Conservation (phyloP, 345 rosid genomes). For the Clausena lansium region DNA sequence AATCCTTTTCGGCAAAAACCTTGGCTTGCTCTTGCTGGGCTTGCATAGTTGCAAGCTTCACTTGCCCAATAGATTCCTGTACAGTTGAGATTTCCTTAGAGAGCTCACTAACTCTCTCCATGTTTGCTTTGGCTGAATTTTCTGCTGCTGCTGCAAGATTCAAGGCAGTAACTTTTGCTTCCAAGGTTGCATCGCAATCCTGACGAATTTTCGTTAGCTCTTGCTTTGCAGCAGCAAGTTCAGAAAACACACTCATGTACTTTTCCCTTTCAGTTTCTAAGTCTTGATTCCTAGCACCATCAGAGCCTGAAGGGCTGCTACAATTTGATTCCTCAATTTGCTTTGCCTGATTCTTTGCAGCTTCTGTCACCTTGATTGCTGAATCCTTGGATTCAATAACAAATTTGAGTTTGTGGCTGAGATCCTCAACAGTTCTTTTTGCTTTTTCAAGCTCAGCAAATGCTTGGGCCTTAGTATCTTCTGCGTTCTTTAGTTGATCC, state of each 20-base stretch:
- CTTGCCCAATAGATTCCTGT: slow-evolving; percentile 78
- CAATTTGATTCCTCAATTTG: slow-evolving; percentile 52
- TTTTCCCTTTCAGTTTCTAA: slow-evolving; percentile 55
- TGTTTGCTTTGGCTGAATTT: slow-evolving; percentile 47
- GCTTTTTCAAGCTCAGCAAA: slow-evolving; percentile 73
- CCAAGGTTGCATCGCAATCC: slow-evolving; percentile 52
- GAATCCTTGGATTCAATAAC: slow-evolving; percentile 61
- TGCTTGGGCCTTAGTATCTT: slow-evolving; percentile 67
- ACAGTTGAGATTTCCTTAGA: slow-evolving; percentile 68
- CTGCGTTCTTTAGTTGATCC: slow-evolving; percentile 76
- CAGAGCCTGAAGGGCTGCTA: slow-evolving; percentile 33
- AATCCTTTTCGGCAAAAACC: slow-evolving; percentile 71
- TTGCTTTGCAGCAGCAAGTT: slow-evolving; percentile 78
- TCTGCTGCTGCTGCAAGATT: slow-evolving; percentile 65
- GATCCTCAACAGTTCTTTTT: slow-evolving; percentile 64
- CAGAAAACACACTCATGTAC: slow-evolving; percentile 48
- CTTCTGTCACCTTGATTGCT: slow-evolving; percentile 61
- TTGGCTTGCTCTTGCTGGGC: slow-evolving; percentile 64
- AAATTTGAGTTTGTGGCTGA: slow-evolving; percentile 51
- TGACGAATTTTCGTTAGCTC: slow-evolving; percentile 71
- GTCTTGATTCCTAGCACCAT: slow-evolving; percentile 49
- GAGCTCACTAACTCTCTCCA: slow-evolving; percentile 70
- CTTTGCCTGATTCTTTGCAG: slow-evolving; percentile 54
- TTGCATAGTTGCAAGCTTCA: slow-evolving; percentile 71
- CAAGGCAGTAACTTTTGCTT: slow-evolving; percentile 55